Percentiles rank a stretch among this genome's conserved stretches.
phyloP scores from a whole-genome alignment of 208 protist genomes.

The Porcisia deanei region DNA sequence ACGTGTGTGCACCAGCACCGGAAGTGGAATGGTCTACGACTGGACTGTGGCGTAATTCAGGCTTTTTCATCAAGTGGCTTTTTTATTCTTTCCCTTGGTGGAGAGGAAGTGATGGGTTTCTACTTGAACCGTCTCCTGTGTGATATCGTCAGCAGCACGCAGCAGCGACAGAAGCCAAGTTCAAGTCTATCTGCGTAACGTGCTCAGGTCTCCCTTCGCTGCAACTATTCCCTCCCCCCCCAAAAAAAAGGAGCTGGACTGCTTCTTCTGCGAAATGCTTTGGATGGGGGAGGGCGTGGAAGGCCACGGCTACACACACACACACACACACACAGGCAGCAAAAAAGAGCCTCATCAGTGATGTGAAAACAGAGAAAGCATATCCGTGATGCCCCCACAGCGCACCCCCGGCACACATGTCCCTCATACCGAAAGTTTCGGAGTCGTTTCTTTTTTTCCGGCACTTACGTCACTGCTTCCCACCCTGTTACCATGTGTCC shows the following conservation, averaged over 20 bases:
- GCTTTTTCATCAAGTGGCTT: not conserved
- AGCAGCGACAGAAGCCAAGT: not conserved
- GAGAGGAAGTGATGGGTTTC: not conserved
- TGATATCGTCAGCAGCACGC: not conserved
- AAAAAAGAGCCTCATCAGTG: not conserved
- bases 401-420: not conserved
- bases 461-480: no score
- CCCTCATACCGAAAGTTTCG: not conserved
- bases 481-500: no score
- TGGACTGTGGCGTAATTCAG: slow-evolving; percentile 26
- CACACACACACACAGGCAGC: not conserved
- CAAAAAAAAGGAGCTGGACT: not conserved
- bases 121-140: not conserved
- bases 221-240: not conserved
- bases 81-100: not conserved
- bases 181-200: not conserved
- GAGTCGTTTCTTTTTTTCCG: not conserved
- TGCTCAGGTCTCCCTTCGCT: not conserved
- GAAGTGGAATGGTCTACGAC: slow-evolving; percentile 44
- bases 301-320: not conserved
- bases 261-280: not conserved
- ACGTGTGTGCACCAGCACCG: slow-evolving; percentile 34
- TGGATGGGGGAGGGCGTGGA: not conserved
- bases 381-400: not conserved
- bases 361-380: not conserved